These are phyloP conservation scores for Apostasia shenzhenica DNA, from an alignment of 106 monocot species.

Conservation along the genomic window DNA sequence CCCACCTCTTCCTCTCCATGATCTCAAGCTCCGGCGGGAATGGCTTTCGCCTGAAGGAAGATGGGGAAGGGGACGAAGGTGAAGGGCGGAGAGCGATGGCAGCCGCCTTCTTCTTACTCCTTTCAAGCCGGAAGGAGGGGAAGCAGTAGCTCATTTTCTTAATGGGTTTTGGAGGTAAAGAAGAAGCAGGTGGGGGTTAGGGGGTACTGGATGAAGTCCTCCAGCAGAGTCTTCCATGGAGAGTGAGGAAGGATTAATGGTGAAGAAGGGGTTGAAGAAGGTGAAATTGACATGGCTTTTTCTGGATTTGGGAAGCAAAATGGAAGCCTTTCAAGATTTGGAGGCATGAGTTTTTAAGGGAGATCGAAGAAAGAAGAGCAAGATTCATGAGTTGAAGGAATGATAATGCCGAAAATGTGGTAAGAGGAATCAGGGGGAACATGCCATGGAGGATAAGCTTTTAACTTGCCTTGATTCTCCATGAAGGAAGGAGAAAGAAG, in stretches of 20 bases:
- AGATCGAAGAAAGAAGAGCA: neutral
- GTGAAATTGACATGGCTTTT: slow-evolving; percentile 14
- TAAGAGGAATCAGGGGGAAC: slow-evolving; percentile 3
- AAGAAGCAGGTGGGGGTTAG: slow-evolving; percentile 11
- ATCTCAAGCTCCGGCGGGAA: slow-evolving; percentile 41
- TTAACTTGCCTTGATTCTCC: neutral
- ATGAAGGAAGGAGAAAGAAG: neutral
- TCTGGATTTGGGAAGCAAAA: neutral
- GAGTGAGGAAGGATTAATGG: neutral
- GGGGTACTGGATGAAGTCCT: slow-evolving; percentile 7
- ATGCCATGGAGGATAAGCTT: neutral
- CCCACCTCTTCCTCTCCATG: slow-evolving; percentile 69
- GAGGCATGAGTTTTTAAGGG: slow-evolving; percentile 1
- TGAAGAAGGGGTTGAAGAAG: neutral
- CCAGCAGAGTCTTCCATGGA: slow-evolving; percentile 7
- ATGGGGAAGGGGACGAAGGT: slow-evolving; percentile 14
- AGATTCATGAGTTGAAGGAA: neutral
- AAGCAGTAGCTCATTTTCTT: slow-evolving; percentile 31
- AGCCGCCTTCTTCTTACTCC: slow-evolving; percentile 10
- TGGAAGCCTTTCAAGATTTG: neutral
- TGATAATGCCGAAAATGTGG: neutral
- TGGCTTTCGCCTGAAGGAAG: slow-evolving; percentile 14
- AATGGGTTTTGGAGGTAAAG: neutral
- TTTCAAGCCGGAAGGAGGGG: slow-evolving; percentile 20
- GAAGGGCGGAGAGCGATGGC: slow-evolving; percentile 6